Percentiles rank a stretch among this genome's conserved stretches.
phyloP scores from a whole-genome alignment of 2,329 filamentous ascomycete genomes.

The Pestalotiopsis sp. region DNA sequence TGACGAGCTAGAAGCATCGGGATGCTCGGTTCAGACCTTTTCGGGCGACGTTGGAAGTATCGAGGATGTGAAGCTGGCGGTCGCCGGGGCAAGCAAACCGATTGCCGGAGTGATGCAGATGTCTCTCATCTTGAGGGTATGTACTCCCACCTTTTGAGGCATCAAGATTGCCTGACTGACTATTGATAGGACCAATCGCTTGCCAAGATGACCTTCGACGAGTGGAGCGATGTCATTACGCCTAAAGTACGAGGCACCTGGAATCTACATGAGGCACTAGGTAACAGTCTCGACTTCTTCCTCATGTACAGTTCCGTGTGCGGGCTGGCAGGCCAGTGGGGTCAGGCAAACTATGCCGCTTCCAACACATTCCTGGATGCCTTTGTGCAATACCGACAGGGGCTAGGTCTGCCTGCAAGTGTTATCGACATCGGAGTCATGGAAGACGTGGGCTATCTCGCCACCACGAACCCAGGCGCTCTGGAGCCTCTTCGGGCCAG shows the following conservation, averaged over 20 bases:
- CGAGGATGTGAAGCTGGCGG: constrained; percentile 29
- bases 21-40: constrained; percentile 11
- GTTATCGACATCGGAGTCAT: constrained; percentile 37
- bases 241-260: constrained; percentile 33
- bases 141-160: constrained; percentile 20
- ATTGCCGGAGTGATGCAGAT: constrained; percentile 16
- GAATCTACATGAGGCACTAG: constrained; percentile 28
- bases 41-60: neutral
- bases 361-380: constrained; percentile 37
- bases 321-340: constrained; percentile 22
- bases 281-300: constrained; percentile 28
- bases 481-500: neutral
- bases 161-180: neutral
- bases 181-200: constrained; percentile 27
- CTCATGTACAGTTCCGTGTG: constrained; percentile 23
- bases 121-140: constrained; percentile 13
- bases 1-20: constrained; percentile 16
- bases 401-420: constrained; percentile 30
- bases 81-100: constrained; percentile 30
- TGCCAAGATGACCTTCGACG: constrained; percentile 23
- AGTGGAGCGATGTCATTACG: constrained; percentile 24
- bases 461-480: neutral
- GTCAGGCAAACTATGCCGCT: constrained; percentile 35
- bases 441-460: constrained; percentile 15
- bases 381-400: constrained; percentile 31